Conservation (phyloP, 139 green algal genomes). For the Micractinium sp. region DNA sequence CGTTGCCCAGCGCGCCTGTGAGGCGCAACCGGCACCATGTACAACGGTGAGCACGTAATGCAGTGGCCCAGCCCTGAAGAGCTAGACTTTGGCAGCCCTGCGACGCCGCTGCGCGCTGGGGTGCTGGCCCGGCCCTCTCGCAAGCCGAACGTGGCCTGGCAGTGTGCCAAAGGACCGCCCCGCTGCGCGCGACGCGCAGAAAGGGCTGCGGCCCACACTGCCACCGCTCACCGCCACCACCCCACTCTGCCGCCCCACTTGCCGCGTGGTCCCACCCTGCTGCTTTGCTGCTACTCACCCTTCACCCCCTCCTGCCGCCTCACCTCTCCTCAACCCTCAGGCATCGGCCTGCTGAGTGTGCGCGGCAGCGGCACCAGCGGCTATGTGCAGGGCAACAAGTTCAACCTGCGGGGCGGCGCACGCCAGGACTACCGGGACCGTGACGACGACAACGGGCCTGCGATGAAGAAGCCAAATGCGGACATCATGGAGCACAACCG, state of each 20-base stretch:
- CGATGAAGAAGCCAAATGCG: slow-evolving; percentile 53
- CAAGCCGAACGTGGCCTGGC: background rate
- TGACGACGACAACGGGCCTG: slow-evolving; percentile 13
- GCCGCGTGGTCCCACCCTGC: background rate
- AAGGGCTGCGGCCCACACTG: background rate
- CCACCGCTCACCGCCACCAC: background rate
- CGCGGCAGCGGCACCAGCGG: slow-evolving; percentile 93
- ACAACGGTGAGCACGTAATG: slow-evolving; percentile 88
- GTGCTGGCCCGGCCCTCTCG: background rate
- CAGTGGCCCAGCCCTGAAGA: too few species aligned
- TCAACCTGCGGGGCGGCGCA: slow-evolving; percentile 76
- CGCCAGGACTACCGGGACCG: slow-evolving; percentile 9
- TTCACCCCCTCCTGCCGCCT: background rate
- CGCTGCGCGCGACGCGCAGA: too few species aligned
- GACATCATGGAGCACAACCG: slow-evolving; percentile 94
- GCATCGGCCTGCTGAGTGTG: slow-evolving; percentile 91
- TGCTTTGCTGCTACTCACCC: background rate
- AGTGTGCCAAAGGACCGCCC: too few species aligned
- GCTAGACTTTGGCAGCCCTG: too few species aligned
- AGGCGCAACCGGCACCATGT: slow-evolving; percentile 62
- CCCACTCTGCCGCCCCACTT: background rate
- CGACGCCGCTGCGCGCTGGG: too few species aligned
- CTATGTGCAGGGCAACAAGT: slow-evolving; percentile 96
- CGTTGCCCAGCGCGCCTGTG: too few species aligned
- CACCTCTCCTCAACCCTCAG: slow-evolving; percentile 4